phyloP scores from a whole-genome alignment of 2,329 filamentous ascomycete species.

The Aureobasidium sp. region DNA sequence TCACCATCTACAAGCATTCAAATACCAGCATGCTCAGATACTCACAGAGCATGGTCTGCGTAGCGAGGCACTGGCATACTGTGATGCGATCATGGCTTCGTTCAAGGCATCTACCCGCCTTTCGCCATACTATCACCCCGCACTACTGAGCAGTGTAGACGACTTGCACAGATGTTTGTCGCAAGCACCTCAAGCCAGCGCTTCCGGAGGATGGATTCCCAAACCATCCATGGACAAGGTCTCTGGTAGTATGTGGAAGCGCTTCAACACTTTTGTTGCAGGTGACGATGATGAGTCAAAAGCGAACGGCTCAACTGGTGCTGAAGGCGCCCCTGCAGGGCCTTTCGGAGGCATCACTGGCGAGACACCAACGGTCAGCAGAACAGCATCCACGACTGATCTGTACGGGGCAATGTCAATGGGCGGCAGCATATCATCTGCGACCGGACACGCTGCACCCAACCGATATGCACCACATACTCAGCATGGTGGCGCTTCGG shows the following conservation, averaged over 20 bases:
- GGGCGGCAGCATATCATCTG: slow-evolving; percentile 5
- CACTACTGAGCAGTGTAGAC: slow-evolving; percentile 69
- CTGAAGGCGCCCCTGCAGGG: slow-evolving; percentile 46
- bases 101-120: slow-evolving; percentile 75
- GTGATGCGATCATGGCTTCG: slow-evolving; percentile 69
- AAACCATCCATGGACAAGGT: slow-evolving; percentile 96
- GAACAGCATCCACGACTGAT: slow-evolving; percentile 64
- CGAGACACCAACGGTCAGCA: slow-evolving; percentile 44
- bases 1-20: slow-evolving; percentile 84
- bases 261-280: slow-evolving; percentile 93
- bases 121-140: slow-evolving; percentile 77
- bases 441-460: slow-evolving; percentile 12
- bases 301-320: slow-evolving; percentile 51
- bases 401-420: slow-evolving; percentile 56
- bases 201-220: slow-evolving; percentile 73
- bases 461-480: slow-evolving; percentile 27
- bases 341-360: slow-evolving; percentile 77
- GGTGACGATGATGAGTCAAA: slow-evolving; percentile 73
- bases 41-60: slow-evolving; percentile 78
- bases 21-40: slow-evolving; percentile 76
- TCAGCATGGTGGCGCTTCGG: slow-evolving; percentile 4
- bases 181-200: slow-evolving; percentile 68
- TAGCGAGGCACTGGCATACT: slow-evolving; percentile 83
- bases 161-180: slow-evolving; percentile 78
- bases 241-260: slow-evolving; percentile 80